phyloP scores from a whole-genome alignment of 116 monocot species.

The Cymodocea nodosa region DNA sequence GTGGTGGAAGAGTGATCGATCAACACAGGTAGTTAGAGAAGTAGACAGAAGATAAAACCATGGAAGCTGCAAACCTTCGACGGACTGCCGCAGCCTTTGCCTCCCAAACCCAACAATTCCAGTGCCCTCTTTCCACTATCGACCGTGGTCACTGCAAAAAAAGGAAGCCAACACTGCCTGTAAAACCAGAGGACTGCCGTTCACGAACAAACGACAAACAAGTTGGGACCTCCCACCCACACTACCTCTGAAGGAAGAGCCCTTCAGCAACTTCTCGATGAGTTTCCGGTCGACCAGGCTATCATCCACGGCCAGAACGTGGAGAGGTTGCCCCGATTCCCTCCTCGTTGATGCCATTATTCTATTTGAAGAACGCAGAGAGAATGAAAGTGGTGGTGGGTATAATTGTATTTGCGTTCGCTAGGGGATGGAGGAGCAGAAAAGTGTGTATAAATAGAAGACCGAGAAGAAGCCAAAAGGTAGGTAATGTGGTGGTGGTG shows the following conservation, averaged over 20 bases:
- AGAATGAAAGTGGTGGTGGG: too few species aligned
- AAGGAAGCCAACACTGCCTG: too few species aligned
- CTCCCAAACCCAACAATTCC: constrained; percentile 24
- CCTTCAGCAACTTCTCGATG: constrained; percentile 41
- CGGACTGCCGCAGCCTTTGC: background rate
- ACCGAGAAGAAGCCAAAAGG: background rate
- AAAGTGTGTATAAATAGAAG: background rate
- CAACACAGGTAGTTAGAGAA: background rate
- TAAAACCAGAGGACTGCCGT: background rate
- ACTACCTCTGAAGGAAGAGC: constrained; percentile 49
- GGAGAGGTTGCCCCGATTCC: constrained; percentile 3
- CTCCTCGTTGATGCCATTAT: background rate
- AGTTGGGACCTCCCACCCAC: background rate
- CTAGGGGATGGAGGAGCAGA: background rate
- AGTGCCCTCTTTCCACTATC: constrained; percentile 55
- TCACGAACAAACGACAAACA: too few species aligned
- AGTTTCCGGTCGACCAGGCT: constrained; percentile 61
- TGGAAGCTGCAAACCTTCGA: background rate
- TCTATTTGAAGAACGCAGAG: background rate
- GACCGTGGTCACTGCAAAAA: constrained; percentile 42
- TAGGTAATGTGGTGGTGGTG: background rate
- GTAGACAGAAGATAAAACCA: background rate
- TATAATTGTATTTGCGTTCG: too few species aligned
- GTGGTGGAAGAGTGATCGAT: background rate
- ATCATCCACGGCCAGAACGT: constrained; percentile 89